phyloP scores from a whole-genome alignment of 768 basidiomycete genomes.

The Imleria badia region DNA sequence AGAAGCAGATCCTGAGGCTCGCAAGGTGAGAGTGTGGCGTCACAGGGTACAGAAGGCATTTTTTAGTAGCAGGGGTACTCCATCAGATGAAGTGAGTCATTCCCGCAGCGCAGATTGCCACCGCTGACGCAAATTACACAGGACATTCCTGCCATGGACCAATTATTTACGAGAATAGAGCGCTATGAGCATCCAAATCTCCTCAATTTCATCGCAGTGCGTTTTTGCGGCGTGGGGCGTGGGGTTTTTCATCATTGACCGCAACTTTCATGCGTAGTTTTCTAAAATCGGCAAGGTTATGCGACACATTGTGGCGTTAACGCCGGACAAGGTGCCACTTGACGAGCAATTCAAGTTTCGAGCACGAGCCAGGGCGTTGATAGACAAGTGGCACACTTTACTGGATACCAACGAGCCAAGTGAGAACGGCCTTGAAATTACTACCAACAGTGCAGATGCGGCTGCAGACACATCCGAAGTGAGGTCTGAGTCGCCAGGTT shows the following conservation, averaged over 20 bases:
- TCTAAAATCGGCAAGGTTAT: conserved; percentile 61
- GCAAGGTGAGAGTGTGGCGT: conserved; percentile 86
- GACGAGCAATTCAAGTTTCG: conserved; percentile 56
- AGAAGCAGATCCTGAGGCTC: conserved; percentile 58
- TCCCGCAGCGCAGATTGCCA: not conserved
- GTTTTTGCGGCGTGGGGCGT: conserved; percentile 19
- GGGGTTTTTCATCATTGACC: conserved; percentile 9
- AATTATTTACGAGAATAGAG: conserved; percentile 75
- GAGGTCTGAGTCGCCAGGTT: conserved; percentile 30
- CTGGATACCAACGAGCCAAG: conserved; percentile 33
- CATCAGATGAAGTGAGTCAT: conserved; percentile 61
- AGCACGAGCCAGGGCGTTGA: conserved; percentile 45
- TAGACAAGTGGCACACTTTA: conserved; percentile 46
- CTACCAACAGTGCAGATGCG: conserved; percentile 27
- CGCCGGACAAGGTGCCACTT: conserved; percentile 43
- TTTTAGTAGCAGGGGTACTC: conserved; percentile 60
- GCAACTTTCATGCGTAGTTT: conserved; percentile 24
- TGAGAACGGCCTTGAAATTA: conserved; percentile 31
- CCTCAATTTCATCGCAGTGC: conserved; percentile 67
- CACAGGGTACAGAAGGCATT: conserved; percentile 90
- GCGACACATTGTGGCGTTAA: conserved; percentile 55
- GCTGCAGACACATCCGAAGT: conserved; percentile 16
- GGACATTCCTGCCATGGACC: conserved; percentile 77
- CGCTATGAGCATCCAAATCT: conserved; percentile 68
- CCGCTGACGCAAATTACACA: conserved; percentile 30